Evolutionary conservation across 2,329 filamentous ascomycete species (phyloP).

Genomic region (Fusarium globosum): DNA sequence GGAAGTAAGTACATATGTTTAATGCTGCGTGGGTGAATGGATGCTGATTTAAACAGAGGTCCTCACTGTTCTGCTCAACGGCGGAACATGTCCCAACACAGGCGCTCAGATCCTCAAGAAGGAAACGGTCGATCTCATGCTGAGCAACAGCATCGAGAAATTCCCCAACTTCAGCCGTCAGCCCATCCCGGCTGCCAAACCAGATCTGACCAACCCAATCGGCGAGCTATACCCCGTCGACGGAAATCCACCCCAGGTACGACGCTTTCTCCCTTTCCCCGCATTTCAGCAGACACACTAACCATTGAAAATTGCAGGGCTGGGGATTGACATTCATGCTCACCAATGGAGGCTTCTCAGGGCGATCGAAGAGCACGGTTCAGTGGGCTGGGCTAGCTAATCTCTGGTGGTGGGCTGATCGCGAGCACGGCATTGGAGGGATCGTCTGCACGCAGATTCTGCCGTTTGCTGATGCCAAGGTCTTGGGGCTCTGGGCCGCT

Average conservation of each 20-base stretch:
- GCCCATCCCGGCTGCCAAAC: slow-evolving; percentile 58
- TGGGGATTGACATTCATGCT: slow-evolving; percentile 73
- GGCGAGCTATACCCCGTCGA: slow-evolving; percentile 62
- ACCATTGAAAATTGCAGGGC: slow-evolving; percentile 49
- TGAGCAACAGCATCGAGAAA: slow-evolving; percentile 69
- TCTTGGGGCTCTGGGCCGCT: slow-evolving; percentile 54
- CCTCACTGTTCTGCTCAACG: slow-evolving; percentile 71
- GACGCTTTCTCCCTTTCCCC: background rate
- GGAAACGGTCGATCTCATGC: slow-evolving; percentile 72
- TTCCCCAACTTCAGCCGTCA: slow-evolving; percentile 64
- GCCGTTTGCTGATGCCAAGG: slow-evolving; percentile 59
- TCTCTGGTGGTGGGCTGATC: slow-evolving; percentile 71
- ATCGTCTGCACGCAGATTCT: slow-evolving; percentile 63
- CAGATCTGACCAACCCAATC: slow-evolving; percentile 58
- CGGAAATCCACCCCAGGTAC: slow-evolving; percentile 60
- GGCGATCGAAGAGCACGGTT: slow-evolving; percentile 61
- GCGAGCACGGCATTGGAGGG: slow-evolving; percentile 67
- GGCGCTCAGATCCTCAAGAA: slow-evolving; percentile 64
- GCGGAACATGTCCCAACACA: slow-evolving; percentile 69
- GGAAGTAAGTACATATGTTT: slow-evolving; percentile 54
- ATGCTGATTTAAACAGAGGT: slow-evolving; percentile 57
- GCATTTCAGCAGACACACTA: background rate
- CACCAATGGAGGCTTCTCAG: slow-evolving; percentile 59
- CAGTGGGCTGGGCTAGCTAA: slow-evolving; percentile 72
- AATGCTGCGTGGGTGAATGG: background rate